Base-by-base conservation (phyloP, 768 basidiomycete species). In the Rhizopogon roseolus region DNA sequence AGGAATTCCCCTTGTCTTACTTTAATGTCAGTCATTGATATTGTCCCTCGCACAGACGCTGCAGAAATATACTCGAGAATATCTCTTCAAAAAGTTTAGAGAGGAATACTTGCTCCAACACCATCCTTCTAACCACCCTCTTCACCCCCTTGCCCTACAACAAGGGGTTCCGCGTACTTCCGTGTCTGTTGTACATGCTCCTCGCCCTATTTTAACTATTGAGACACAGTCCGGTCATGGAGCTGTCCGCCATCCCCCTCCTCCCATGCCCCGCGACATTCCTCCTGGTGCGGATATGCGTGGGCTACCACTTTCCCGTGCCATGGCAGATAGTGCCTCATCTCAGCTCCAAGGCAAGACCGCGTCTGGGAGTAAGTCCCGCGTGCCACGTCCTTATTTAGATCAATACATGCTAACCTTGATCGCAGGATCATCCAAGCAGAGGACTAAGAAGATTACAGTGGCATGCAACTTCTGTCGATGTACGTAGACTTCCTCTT, bases 381-480 rank as follows among this genome's bases (percentile, higher is more conserved):
- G 60, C 56, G 54, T 10, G 50, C 54, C 32, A n/a, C 42, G 36
- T 41, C 50, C 28, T 58, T 36, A n/a, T 37, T 42, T 34, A 36
- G 54, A 50, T 45, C 44, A 54, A 46, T 37, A 49, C 53, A 53
- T 59, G 59, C 58, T 55, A 60, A 55, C 52, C 57, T 36, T 45
- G 55, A 53, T 38, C 54, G 52, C 60, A 83, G 84, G 77, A 66
- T 80, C 82, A 34, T 76, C 76, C 57, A 85, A 86, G 60, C 81
- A 81, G 60, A 79, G 88, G 54, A 81, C 85, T 51, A 91, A 90
- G 76, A 91, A 93, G 71, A 92, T 92, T 51, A 90, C 86, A 19
- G 89, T 92, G 42, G 90, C 90, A 38, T 93, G 90, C 74, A 91
- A 93, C 69, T 93, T 93, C 68, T 93, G 90, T 73, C 86, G 90